Base-by-base conservation (phyloP, 257 asterid genomes). In the Solanum appendiculatum region DNA sequence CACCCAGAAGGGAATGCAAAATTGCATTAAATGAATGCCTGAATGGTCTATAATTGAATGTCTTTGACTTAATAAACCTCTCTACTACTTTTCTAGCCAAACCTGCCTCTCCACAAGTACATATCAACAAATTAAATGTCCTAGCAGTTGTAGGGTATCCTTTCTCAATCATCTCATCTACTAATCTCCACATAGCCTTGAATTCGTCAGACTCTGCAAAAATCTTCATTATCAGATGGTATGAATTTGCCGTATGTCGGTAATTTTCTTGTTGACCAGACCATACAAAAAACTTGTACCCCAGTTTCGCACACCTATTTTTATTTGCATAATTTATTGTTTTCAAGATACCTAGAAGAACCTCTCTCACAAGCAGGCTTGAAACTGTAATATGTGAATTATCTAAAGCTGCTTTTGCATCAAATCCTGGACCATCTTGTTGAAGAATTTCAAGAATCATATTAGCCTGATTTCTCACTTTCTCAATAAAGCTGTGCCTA, bases 261-360 rank as follows among this genome's bases (percentile, higher is more conserved):
- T 94, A 97, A 77, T 90, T 92, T 90, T 94, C 95, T 87, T 93
- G 96, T 86, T 96, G 96, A 69, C 96, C 92, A 70, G 96, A 94
- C 99, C 99, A 97, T 40, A 95, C 88, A 78, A 97, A 97, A 82
- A 97, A 97, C 90, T 96, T 96, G 91, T 93, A 95, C n/a, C 96
- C 99, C 85, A 97, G 88, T 92, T 94, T 97, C 1, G 99, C 99
- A 48, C 97, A 93, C 91, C 98, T 75, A 34, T 89, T 93, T 81
- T 91, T 95, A 88, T 95, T 92, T 10, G 89, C 91, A 84, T 89
- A 80, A 87, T 90, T 93, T 87, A 93, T 75, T n/a, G 72, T 90
- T 90, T 93, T 96, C 85, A 96, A 81, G 85, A 97, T 91, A 82
- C 96, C 94, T 25, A 90, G 83, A 83, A 97, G 98, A 85, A 96